These are phyloP conservation scores for Thalassiosira livingstoniorum DNA, from an alignment of 352 stramenopile genomes.

Conservation along the genomic window DNA sequence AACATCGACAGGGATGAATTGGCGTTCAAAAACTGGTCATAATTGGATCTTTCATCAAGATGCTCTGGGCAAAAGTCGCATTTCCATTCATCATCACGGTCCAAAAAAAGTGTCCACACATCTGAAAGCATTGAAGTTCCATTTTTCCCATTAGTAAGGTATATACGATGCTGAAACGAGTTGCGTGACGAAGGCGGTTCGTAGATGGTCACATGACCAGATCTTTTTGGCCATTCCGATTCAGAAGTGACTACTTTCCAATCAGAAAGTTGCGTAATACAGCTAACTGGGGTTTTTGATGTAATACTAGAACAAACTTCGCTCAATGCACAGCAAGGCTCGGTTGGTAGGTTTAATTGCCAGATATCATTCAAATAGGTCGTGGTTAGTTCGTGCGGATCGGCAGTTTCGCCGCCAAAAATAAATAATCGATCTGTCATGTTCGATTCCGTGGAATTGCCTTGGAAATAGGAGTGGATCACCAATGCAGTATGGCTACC, in stretches of 20 bases:
- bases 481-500: conserved; percentile 55
- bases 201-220: conserved; percentile 76
- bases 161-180: conserved; percentile 71
- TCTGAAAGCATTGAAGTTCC: conserved; percentile 62
- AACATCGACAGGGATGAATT: conserved; percentile 61
- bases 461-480: conserved; percentile 31
- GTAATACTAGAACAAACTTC: conserved; percentile 26
- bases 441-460: conserved; percentile 24
- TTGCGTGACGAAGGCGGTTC: conserved; percentile 76
- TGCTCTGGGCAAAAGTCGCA: conserved; percentile 38
- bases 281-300: conserved; percentile 17
- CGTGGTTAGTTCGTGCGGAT: conserved; percentile 50
- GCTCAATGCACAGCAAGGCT: conserved; percentile 49
- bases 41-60: neutral
- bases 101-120: conserved; percentile 74
- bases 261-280: conserved; percentile 43
- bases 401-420: conserved; percentile 63
- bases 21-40: conserved; percentile 56
- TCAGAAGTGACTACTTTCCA: conserved; percentile 43
- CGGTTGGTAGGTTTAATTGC: conserved; percentile 62
- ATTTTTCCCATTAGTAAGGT: conserved; percentile 80
- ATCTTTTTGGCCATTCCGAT: conserved; percentile 65
- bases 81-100: conserved; percentile 41
- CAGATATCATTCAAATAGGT: conserved; percentile 85
- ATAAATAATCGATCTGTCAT: conserved; percentile 57